phyloP scores from a whole-genome alignment of 768 basidiomycete species.

The Leccinum truebloodii region DNA sequence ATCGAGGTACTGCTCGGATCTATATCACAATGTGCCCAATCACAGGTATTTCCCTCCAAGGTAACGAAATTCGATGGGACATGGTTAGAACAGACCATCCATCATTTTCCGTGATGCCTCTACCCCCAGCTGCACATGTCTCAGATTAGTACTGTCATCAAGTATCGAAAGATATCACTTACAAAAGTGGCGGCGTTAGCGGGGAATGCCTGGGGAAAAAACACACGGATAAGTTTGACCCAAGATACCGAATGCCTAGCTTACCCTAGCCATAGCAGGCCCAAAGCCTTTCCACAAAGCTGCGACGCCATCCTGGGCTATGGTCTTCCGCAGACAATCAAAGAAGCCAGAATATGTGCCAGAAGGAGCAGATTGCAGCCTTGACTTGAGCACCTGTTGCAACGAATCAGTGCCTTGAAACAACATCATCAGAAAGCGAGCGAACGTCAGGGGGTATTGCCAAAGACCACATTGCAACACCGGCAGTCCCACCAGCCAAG shows the following conservation, averaged over 20 bases:
- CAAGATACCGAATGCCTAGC: slow-evolving; percentile 26
- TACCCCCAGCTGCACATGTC: slow-evolving; percentile 71
- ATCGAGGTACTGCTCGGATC: slow-evolving; percentile 10
- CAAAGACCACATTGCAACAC: slow-evolving; percentile 97
- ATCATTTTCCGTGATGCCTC: slow-evolving; percentile 85
- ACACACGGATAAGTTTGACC: slow-evolving; percentile 7
- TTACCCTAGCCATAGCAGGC: slow-evolving; percentile 90
- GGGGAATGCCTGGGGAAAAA: slow-evolving; percentile 79
- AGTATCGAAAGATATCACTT: slow-evolving; percentile 34
- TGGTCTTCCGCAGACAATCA: slow-evolving; percentile 91
- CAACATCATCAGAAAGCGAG: slow-evolving; percentile 9
- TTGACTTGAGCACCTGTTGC: slow-evolving; percentile 87
- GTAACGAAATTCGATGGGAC: not conserved
- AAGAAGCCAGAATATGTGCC: slow-evolving; percentile 96
- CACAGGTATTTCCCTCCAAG: slow-evolving; percentile 8
- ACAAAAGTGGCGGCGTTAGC: slow-evolving; percentile 96
- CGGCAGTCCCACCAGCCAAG: slow-evolving; percentile 90
- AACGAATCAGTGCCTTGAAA: slow-evolving; percentile 8
- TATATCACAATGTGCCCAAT: slow-evolving; percentile 4
- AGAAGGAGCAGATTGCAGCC: slow-evolving; percentile 93
- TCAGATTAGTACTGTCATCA: not conserved
- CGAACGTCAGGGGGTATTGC: slow-evolving; percentile 96
- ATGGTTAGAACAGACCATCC: slow-evolving; percentile 59
- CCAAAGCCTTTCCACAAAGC: slow-evolving; percentile 98
- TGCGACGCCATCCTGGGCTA: slow-evolving; percentile 80